Evolutionary conservation across 139 green algal species (phyloP), one percentile per base, ranked within the genome.

Genomic region (Tetraselmis striata): DNA sequence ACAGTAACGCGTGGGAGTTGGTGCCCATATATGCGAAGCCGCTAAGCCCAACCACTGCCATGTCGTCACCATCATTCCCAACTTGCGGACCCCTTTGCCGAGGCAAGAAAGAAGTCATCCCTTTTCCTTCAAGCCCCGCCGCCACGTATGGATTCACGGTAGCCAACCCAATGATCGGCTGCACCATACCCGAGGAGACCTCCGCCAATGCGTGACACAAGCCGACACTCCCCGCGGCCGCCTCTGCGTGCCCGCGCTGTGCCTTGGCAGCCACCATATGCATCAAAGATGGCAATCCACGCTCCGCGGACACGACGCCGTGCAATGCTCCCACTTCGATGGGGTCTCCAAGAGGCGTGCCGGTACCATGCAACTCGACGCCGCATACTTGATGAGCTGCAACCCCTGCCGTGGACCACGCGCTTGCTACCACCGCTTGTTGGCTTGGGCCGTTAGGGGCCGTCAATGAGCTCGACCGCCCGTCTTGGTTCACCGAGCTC

Each of bases 261-360:
- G 82, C 76, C 77, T 85, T 85, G 23, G 76, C 22, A 86, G 77
- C 75, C 79, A 88, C 1, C 81, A 87, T 82, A 90, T 93, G 81
- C 59, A 81, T n/a, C n/a, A n/a, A n/a, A n/a, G n/a, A n/a, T n/a
- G n/a, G n/a, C n/a, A n/a, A n/a, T 83, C 85, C 26, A 94, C 18
- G 24, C 59, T 81, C 28, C 89, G 59, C 77, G 78, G 32, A 78
- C 59, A 91, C 84, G n/a, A 89, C 91, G 0, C 87, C 85, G 2
- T 59, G 31, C 0, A 78, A 31, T 31, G 93, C 93, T 1, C 92
- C 92, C 0, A 95, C 80, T 82, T 98, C 94, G 58, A 97, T 97
- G 2, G 94, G 93, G 82, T 98, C 95, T 23, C 95, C 95, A n/a
- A 98, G 88, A 2, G 92, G 83, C 23, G 95, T 98, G 23, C 95